Conservation (phyloP, 2,329 filamentous ascomycete species). For the Hypomyces rosellus region DNA sequence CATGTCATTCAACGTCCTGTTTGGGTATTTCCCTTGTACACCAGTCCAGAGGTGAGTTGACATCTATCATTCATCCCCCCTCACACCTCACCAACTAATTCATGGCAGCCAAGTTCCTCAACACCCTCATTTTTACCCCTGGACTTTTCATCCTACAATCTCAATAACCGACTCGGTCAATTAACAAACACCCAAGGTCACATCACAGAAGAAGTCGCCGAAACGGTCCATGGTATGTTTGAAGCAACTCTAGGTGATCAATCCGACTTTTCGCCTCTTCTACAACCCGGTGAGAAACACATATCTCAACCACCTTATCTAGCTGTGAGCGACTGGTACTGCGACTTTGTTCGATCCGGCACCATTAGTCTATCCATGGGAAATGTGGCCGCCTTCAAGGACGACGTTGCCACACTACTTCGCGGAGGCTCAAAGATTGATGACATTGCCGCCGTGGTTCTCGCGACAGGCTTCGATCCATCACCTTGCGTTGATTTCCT, state of each 20-base stretch:
- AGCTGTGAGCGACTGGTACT: slow-evolving; percentile 65
- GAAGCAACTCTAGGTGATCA: slow-evolving; percentile 47
- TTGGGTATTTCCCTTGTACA: slow-evolving; percentile 62
- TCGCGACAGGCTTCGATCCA: slow-evolving; percentile 70
- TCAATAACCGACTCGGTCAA: slow-evolving; percentile 52
- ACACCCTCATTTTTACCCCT: slow-evolving; percentile 62
- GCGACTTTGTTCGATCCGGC: slow-evolving; percentile 65
- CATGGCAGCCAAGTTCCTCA: slow-evolving; percentile 33
- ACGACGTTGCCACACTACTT: slow-evolving; percentile 29
- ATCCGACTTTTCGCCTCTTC: slow-evolving; percentile 38
- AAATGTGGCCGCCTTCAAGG: slow-evolving; percentile 31
- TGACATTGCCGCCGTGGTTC: slow-evolving; percentile 59
- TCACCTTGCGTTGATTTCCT: slow-evolving; percentile 60
- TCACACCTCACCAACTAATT: not conserved
- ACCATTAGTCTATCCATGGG: slow-evolving; percentile 48
- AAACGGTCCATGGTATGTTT: slow-evolving; percentile 46
- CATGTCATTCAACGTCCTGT: slow-evolving; percentile 64
- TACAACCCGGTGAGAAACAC: slow-evolving; percentile 34
- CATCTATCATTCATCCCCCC: not conserved
- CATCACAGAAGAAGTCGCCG: slow-evolving; percentile 52
- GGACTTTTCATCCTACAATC: slow-evolving; percentile 67
- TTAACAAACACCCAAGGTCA: slow-evolving; percentile 60
- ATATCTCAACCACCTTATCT: slow-evolving; percentile 55
- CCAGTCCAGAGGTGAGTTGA: slow-evolving; percentile 41
- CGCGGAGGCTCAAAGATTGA: slow-evolving; percentile 32